These are phyloP conservation scores for Avena atlantica DNA, from an alignment of 176 grass and related monocot genomes.

Conservation along the genomic window DNA sequence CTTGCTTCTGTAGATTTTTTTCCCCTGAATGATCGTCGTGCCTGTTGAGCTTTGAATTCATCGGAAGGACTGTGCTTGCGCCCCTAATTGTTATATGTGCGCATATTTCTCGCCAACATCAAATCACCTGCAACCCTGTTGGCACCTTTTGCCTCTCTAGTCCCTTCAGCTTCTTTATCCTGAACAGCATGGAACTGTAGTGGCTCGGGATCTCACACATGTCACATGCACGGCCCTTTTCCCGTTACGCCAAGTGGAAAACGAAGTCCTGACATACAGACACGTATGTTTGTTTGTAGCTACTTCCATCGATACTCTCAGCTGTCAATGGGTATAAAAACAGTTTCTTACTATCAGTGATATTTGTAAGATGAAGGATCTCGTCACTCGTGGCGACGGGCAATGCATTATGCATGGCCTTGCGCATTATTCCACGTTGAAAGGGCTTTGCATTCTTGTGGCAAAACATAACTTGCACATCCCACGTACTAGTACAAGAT, in stretches of 20 bases:
- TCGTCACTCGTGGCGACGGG: too few species aligned
- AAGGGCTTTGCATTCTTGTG: not conserved
- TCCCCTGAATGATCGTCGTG: not conserved
- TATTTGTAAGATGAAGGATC: too few species aligned
- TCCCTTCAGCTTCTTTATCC: constrained; percentile 37
- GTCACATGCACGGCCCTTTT: not conserved
- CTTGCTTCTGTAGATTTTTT: constrained; percentile 33
- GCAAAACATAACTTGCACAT: not conserved
- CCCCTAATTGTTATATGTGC: not conserved
- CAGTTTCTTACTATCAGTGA: too few species aligned
- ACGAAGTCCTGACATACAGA: not conserved
- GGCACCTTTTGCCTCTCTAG: constrained; percentile 47
- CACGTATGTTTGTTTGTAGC: not conserved
- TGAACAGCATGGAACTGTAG: constrained; percentile 27
- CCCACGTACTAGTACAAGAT: too few species aligned
- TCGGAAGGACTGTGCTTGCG: constrained; percentile 3
- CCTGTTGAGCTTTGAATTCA: constrained; percentile 46
- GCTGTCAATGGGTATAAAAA: not conserved
- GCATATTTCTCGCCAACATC: constrained; percentile 43
- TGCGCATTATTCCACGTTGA: too few species aligned
- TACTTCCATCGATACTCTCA: not conserved
- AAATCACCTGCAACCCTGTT: constrained; percentile 48
- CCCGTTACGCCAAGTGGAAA: not conserved
- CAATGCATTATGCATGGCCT: too few species aligned
- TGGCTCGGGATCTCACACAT: not conserved